Conservation (phyloP, 1,284 basidiomycete genomes). For the Ceratobasidium sp. region DNA sequence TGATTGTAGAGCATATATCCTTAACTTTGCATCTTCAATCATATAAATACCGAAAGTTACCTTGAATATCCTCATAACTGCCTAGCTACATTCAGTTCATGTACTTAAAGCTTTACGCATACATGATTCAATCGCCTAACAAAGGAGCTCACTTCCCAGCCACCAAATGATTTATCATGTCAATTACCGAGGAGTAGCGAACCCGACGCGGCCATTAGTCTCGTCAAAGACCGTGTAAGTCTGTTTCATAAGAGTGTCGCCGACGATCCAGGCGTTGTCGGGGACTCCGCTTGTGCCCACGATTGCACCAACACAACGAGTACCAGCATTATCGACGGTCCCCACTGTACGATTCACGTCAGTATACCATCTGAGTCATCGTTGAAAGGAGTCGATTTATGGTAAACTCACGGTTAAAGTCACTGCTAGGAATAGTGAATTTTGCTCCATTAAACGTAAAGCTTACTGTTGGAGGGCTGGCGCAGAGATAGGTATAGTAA, state of each 20-base stretch:
- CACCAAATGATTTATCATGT: too few relatives aligned
- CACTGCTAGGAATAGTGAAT: constrained; percentile 41
- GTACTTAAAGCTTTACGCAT: too few relatives aligned
- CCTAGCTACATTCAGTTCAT: too few relatives aligned
- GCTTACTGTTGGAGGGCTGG: constrained; percentile 33
- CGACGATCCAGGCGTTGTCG: constrained; percentile 71
- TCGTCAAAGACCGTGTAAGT: constrained; percentile 40
- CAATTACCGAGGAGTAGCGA: neutral
- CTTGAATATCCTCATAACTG: too few relatives aligned
- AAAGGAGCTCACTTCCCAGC: too few relatives aligned
- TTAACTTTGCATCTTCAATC: too few relatives aligned
- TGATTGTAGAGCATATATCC: too few relatives aligned
- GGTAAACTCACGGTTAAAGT: constrained; percentile 46
- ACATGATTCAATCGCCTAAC: too few relatives aligned
- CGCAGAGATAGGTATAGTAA: constrained; percentile 47
- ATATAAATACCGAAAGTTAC: too few relatives aligned
- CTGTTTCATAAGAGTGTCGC: constrained; percentile 73
- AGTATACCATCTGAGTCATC: too few relatives aligned
- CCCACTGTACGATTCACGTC: constrained; percentile 1
- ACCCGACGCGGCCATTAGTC: constrained; percentile 4
- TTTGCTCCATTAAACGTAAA: constrained; percentile 43
- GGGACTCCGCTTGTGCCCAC: constrained; percentile 73
- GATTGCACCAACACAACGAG: constrained; percentile 78
- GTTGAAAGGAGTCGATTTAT: too few relatives aligned
- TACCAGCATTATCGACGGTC: constrained; percentile 45